phyloP scores from a whole-genome alignment of 1,139 yeast species.

The Taiozyma sp. region DNA sequence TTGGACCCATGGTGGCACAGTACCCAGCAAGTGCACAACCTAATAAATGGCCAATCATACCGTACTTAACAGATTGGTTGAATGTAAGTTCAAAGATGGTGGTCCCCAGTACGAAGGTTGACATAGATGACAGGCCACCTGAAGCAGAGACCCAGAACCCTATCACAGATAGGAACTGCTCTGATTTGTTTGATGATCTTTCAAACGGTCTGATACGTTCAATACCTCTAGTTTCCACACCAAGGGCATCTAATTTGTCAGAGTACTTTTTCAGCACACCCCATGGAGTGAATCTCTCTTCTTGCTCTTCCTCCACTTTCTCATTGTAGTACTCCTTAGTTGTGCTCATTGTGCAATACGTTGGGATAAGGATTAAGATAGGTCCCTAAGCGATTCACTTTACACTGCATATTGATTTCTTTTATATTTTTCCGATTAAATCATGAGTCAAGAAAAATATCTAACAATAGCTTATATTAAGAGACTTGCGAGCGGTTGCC shows the following conservation, averaged over 20 bases:
- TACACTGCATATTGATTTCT: not conserved
- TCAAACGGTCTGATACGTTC: conserved; percentile 71
- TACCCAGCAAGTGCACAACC: conserved; percentile 79
- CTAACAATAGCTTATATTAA: no score
- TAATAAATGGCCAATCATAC: conserved; percentile 52
- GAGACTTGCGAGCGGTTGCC: not conserved
- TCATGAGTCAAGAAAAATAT: not conserved
- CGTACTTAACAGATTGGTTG: conserved; percentile 52
- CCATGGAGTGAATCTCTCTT: conserved; percentile 15
- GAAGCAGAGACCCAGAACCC: conserved; percentile 84
- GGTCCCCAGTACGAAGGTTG: conserved; percentile 73
- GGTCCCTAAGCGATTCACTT: not conserved
- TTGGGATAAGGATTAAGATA: not conserved
- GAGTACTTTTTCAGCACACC: conserved; percentile 22
- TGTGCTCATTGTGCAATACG: not conserved
- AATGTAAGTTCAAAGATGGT: conserved; percentile 62
- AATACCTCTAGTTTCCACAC: conserved; percentile 79
- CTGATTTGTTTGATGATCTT: conserved; percentile 44
- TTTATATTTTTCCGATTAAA: not conserved
- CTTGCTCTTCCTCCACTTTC: conserved; percentile 2
- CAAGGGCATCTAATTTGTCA: conserved; percentile 38
- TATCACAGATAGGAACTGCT: conserved; percentile 51
- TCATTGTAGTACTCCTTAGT: conserved; percentile 1
- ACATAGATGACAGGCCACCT: conserved; percentile 82
- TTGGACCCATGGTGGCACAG: conserved; percentile 80